Evolutionary conservation across 257 asterid species (phyloP).

Genomic region (Scutellaria minor): DNA sequence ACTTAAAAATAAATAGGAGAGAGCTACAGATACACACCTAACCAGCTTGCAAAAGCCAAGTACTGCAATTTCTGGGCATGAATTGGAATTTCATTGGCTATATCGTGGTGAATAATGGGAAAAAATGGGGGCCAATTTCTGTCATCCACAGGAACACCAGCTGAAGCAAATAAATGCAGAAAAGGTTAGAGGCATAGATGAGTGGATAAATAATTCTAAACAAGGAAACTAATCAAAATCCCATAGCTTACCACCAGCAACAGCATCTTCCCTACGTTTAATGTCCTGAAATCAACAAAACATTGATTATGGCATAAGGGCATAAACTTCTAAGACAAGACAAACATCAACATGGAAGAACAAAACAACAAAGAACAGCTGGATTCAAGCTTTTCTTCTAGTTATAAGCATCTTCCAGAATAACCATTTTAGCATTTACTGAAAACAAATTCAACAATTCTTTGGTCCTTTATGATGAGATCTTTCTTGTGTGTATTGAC

Average conservation of each 20-base stretch:
- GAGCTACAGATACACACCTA: conserved; percentile 46
- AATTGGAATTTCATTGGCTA: conserved; percentile 65
- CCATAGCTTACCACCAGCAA: conserved; percentile 46
- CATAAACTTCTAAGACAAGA: conserved; percentile 23
- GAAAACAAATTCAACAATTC: no score
- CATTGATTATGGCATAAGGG: background rate
- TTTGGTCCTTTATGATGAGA: no score
- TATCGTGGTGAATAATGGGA: conserved; percentile 69
- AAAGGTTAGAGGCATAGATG: conserved; percentile 31
- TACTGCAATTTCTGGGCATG: conserved; percentile 70
- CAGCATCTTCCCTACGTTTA: conserved; percentile 64
- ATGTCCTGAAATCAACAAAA: conserved; percentile 41
- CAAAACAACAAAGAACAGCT: conserved; percentile 17
- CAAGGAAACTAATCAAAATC: conserved; percentile 11
- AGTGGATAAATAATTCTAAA: background rate
- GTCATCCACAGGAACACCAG: conserved; percentile 60
- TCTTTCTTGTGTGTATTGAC: no score
- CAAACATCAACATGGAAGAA: background rate
- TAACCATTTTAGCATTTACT: no score
- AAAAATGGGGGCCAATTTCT: conserved; percentile 69
- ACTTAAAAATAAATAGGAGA: background rate
- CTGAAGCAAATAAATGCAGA: conserved; percentile 41
- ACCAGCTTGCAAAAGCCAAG: conserved; percentile 67
- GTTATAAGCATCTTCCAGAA: conserved; percentile 7
- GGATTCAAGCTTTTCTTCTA: conserved; percentile 22